Base-by-base conservation (phyloP, 148 eudicot species). In the Heliosperma pusillum region DNA sequence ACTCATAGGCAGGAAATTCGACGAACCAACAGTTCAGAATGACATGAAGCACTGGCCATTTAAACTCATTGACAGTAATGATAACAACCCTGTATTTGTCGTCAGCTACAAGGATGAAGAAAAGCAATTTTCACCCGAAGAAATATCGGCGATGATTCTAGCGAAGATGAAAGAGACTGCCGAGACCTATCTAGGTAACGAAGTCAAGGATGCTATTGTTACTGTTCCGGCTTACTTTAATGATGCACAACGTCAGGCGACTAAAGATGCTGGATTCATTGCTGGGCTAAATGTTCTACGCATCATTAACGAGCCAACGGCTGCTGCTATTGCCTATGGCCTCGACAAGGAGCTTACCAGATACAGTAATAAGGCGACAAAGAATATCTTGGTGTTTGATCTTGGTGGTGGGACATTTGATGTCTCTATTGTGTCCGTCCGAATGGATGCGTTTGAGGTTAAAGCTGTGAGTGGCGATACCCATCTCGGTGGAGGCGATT, bases 181-280 rank as follows among this genome's bases (percentile, higher is more conserved):
- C 0, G 78, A 75, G 27, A 20, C 64, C 0, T 75, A 25, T 11
- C 33, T 75, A 19, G 63, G 71, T 1, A 29, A 50, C 0, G 58
- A 66, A 20, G 71, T 75, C 1, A 66, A 75, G 53, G 22, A 53
- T 30, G 78, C 78, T 58, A 70, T 79, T 5, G 22, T 79, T 30
- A 79, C 82, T 15, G 78, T 79, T 10, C 82, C 82, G 19, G 78
- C 82, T 7, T 74, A 79, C 50, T 79, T 79, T 74, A 74, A 59
- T 61, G 52, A 74, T 50, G 52, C 78, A 6, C 81, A 79, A 27
- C 72, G 81, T 2, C 77, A 67, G 24, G 69, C 70, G 4, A 74
- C 70, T 17, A 64, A 62, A n/a, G 77, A 74, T 27, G 77, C 77
- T n/a, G 77, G 69, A 25, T 3, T 25, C 8, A 47, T 63, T 63